These are phyloP conservation scores for Coemansia aciculifera DNA, from an alignment of 192 early-diverging fungal genomes.

Conservation along the genomic window DNA sequence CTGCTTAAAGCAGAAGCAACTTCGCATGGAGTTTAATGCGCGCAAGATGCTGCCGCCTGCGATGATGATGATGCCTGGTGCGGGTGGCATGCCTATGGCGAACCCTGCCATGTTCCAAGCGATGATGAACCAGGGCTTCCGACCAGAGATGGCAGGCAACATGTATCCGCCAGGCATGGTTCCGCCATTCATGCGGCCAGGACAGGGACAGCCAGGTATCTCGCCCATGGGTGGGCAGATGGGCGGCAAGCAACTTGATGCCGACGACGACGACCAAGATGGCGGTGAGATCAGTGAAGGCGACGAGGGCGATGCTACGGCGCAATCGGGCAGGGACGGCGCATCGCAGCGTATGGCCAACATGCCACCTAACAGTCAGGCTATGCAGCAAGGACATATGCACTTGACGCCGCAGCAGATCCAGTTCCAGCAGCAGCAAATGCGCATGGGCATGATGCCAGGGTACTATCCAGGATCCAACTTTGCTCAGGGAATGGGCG, in stretches of 20 bases:
- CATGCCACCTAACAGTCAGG: conserved; percentile 9
- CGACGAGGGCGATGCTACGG: conserved; percentile 10
- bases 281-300: conserved; percentile 7
- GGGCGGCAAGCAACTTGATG: conserved; percentile 9
- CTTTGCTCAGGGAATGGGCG: conserved; percentile 28
- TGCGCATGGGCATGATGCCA: conserved; percentile 41
- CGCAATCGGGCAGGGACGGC: conserved; percentile 14
- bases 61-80: conserved; percentile 52
- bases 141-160: conserved; percentile 35
- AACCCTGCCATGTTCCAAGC: conserved; percentile 42
- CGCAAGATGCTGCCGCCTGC: conserved; percentile 59
- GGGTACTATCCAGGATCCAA: conserved; percentile 30
- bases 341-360: not conserved
- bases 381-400: conserved; percentile 14
- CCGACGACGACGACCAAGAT: conserved; percentile 1
- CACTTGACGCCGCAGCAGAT: conserved; percentile 31
- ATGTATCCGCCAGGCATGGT: conserved; percentile 43
- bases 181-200: conserved; percentile 33
- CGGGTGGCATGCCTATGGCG: conserved; percentile 25
- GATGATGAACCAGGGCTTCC: conserved; percentile 32
- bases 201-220: conserved; percentile 4
- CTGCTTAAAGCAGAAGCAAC: conserved; percentile 86
- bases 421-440: conserved; percentile 31
- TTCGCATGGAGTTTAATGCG: conserved; percentile 70
- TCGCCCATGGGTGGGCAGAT: not conserved